A percentile compares a stretch with the other conserved stretches of the same genome.
Conservation (phyloP, 805 yeast species). For the Yarrowia divulgata region DNA sequence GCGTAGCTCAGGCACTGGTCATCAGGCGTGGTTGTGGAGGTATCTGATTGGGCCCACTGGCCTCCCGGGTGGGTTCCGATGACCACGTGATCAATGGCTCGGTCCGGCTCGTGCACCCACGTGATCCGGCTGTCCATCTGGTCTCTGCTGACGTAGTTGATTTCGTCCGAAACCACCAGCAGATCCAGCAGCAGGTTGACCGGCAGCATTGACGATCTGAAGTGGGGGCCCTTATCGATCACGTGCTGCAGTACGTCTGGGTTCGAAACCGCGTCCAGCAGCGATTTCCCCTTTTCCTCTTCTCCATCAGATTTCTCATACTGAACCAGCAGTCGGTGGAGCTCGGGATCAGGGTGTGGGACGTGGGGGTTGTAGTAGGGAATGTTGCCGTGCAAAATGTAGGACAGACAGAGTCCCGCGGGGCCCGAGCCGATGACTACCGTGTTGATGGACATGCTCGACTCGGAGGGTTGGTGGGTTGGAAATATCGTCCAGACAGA, state of each 20-base stretch:
- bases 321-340: conserved; percentile 43
- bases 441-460: conserved; percentile 30
- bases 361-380: conserved; percentile 48
- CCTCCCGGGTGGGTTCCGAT: conserved; percentile 49
- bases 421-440: conserved; percentile 48
- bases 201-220: conserved; percentile 44
- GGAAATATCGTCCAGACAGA: neutral
- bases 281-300: neutral
- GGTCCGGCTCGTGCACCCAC: conserved; percentile 44
- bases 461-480: too few species aligned
- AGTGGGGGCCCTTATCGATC: conserved; percentile 41
- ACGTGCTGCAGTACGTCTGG: conserved; percentile 44
- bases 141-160: conserved; percentile 42
- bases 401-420: conserved; percentile 48
- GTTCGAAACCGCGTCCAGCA: conserved; percentile 45
- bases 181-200: conserved; percentile 47
- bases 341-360: conserved; percentile 48
- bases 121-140: conserved; percentile 45
- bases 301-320: conserved; percentile 9
- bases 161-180: conserved; percentile 46
- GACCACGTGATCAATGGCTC: conserved; percentile 44
- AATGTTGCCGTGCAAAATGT: conserved; percentile 48
- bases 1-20: conserved; percentile 47
- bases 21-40: conserved; percentile 41
- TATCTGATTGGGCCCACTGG: conserved; percentile 48